Percentiles rank a stretch among this genome's conserved stretches.
phyloP scores from a whole-genome alignment of 179 eudicot species.

The Patellifolia procumbens region DNA sequence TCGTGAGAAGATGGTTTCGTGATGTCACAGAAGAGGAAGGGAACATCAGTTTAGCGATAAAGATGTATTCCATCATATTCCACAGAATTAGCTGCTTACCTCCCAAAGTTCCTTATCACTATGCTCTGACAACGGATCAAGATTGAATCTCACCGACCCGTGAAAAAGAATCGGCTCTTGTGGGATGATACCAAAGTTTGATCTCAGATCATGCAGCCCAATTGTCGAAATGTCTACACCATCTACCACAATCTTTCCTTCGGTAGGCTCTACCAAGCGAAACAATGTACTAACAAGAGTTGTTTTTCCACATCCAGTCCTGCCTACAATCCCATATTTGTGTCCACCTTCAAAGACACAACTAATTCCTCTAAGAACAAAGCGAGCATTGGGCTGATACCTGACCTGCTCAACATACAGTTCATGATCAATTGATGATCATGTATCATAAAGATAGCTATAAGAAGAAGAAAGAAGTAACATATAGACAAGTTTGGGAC shows the following conservation, averaged over 20 bases:
- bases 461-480: too few species aligned
- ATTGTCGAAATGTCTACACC: conserved; percentile 21
- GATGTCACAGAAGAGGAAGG: not conserved
- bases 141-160: conserved; percentile 21
- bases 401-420: not conserved
- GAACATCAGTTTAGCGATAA: not conserved
- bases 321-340: conserved; percentile 20
- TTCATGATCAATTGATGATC: not conserved
- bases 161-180: conserved; percentile 22
- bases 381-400: not conserved
- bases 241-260: conserved; percentile 19
- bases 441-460: not conserved
- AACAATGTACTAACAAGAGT: conserved; percentile 24
- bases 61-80: not conserved
- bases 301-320: conserved; percentile 29
- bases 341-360: conserved; percentile 23
- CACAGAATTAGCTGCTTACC: conserved; percentile 3
- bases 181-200: conserved; percentile 25
- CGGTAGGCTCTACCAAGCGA: conserved; percentile 26
- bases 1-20: not conserved
- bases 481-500: not conserved
- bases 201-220: conserved; percentile 31
- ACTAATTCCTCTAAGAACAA: conserved; percentile 18
- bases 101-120: conserved; percentile 28
- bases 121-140: conserved; percentile 16